A percentile compares a stretch with the other conserved stretches of the same genome.
These are phyloP conservation scores for Haemoproteus tartakovskyi DNA, from an alignment of 169 alveolate species.

Conservation along the genomic window DNA sequence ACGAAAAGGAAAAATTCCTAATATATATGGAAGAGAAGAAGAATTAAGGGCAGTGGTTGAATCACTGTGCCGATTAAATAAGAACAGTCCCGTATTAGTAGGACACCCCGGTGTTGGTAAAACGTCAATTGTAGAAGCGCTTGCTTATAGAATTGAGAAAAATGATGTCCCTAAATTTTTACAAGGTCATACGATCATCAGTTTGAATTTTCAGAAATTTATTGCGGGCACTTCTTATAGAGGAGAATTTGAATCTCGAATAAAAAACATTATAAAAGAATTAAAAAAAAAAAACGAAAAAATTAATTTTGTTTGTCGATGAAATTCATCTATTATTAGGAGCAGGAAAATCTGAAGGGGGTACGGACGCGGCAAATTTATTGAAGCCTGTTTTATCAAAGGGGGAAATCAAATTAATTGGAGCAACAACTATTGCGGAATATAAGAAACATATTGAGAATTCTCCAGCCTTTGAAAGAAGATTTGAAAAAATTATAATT, in stretches of 20 bases:
- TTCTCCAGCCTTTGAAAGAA: constrained; percentile 71
- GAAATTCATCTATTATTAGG: constrained; percentile 69
- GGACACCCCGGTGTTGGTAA: constrained; percentile 66
- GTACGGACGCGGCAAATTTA: constrained; percentile 66
- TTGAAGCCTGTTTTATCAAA: constrained; percentile 69
- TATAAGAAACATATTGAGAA: constrained; percentile 67
- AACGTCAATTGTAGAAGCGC: constrained; percentile 61
- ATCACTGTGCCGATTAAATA: constrained; percentile 45
- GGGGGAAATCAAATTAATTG: constrained; percentile 67
- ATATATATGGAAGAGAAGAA: constrained; percentile 66
- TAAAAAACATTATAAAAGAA: constrained; percentile 63
- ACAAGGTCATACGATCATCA: constrained; percentile 46
- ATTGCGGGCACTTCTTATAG: constrained; percentile 63
- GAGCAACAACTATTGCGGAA: constrained; percentile 70
- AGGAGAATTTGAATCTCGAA: constrained; percentile 66
- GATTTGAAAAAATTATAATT: constrained; percentile 67
- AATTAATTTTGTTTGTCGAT: constrained; percentile 68
- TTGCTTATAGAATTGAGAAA: constrained; percentile 60
- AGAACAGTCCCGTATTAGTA: constrained; percentile 62
- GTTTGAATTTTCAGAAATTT: constrained; percentile 53
- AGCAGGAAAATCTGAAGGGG: constrained; percentile 69
- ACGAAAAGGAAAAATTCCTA: constrained; percentile 49
- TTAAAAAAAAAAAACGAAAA: constrained; percentile 55
- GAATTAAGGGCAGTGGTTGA: constrained; percentile 59
- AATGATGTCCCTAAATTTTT: constrained; percentile 59